Base-by-base conservation (phyloP, 176 grass and related monocot genomes). In the maize (Zea mays) region DNA sequence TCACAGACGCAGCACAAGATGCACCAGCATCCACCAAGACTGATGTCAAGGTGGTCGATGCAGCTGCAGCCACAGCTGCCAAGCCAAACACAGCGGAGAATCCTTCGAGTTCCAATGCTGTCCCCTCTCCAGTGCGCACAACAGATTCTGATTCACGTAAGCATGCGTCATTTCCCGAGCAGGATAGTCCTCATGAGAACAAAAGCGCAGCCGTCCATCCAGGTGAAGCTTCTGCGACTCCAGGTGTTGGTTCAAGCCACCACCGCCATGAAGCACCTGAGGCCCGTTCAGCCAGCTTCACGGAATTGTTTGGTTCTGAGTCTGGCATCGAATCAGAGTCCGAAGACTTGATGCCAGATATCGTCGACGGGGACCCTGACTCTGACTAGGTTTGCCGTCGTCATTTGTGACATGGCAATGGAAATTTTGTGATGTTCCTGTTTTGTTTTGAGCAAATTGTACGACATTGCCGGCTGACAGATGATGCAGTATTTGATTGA, bases 341-440 rank as follows among this genome's bases (percentile, higher is more conserved):
- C 0, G 84, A 73, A 34, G 79, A 87, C 85, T 88, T 85, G 7
- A 21, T 90, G 35, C 94, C 94, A 35, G 84, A 69, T 74, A 86
- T 97, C 45, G 64, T 92, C 5, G 82, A 81, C 37, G 86, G 27
- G 0, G 89, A 92, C 73, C 94, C 92, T 39, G 87, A 98, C 10
- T 82, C 87, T 4, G 91, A 93, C 48, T 90, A 86, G 50, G 52
- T 59, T 47, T 76, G 51, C 6, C 16, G 50, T 5, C 4, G 51
- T 55, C 17, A 55, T 55, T 55, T 55, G n/a, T 55, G 6, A 55
- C 52, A 55, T n/a, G 52, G 16, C 52, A 55, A 55, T 55, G 51
- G n/a, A 55, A 55, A 7, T 55, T 55, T 55, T 55, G 52, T 16
- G 14, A 51, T 8, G 0, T 8, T 8, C 16, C 17, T 55, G 19